A percentile compares a stretch with the other conserved stretches of the same genome.
Conservation (phyloP, 768 basidiomycete genomes). For the Daedaleopsis sinensis region DNA sequence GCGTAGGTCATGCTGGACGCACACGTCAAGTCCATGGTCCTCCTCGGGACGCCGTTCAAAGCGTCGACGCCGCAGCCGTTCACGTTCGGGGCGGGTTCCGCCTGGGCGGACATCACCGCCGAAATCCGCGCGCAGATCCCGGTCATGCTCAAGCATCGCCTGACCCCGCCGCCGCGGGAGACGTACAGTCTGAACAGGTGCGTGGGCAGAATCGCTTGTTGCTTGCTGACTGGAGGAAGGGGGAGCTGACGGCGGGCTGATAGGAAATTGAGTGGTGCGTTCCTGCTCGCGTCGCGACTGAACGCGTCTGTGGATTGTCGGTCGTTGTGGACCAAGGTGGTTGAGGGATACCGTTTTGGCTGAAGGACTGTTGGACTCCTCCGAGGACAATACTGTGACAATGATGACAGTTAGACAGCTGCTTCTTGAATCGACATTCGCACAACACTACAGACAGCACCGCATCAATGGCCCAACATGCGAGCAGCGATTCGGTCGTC, state of each 20-base stretch:
- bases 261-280: conserved; percentile 83
- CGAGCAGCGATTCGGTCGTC: no score
- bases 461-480: no score
- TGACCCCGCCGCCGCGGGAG: conserved; percentile 92
- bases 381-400: no score
- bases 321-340: conserved; percentile 74
- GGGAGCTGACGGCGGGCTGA: background rate
- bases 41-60: conserved; percentile 88
- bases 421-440: no score
- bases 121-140: conserved; percentile 84
- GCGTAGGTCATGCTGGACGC: conserved; percentile 81
- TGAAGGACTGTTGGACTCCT: background rate
- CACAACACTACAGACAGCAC: no score
- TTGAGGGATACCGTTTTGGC: conserved; percentile 41
- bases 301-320: conserved; percentile 74
- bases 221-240: no score
- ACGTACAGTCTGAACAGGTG: conserved; percentile 94
- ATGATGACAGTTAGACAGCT: no score
- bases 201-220: conserved; percentile 21
- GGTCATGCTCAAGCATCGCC: conserved; percentile 82
- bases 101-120: conserved; percentile 73
- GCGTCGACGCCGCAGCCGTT: conserved; percentile 67
- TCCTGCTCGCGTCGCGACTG: conserved; percentile 76
- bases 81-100: conserved; percentile 68
- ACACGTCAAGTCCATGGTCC: conserved; percentile 79